Percentiles rank a stretch among this genome's conserved stretches.
Conservation (phyloP, 2,329 filamentous ascomycete species). For the Knoxdaviesia proteae region DNA sequence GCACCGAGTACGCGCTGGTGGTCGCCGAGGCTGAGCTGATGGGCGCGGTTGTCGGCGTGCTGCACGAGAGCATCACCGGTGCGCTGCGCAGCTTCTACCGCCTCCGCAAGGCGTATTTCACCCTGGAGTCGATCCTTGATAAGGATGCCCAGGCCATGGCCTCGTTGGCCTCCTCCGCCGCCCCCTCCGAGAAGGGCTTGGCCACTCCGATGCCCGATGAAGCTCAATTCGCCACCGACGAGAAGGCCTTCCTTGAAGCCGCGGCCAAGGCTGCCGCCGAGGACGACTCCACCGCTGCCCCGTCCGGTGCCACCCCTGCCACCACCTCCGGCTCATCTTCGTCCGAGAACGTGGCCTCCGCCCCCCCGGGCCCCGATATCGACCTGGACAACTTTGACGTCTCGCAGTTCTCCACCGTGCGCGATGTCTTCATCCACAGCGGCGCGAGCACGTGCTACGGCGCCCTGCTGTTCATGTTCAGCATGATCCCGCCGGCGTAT, state of each 20-base stretch:
- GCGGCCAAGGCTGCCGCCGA: no score
- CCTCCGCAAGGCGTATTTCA: slow-evolving; percentile 67
- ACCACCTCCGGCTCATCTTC: no score
- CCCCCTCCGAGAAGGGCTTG: no score
- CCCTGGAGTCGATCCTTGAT: slow-evolving; percentile 58
- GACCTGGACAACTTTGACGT: slow-evolving; percentile 1
- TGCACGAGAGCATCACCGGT: slow-evolving; percentile 85
- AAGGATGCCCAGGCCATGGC: slow-evolving; percentile 37
- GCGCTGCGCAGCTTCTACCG: slow-evolving; percentile 84
- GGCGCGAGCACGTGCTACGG: slow-evolving; percentile 82
- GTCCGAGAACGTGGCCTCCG: no score
- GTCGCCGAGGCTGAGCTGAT: slow-evolving; percentile 75
- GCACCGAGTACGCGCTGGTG: slow-evolving; percentile 70
- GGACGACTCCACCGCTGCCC: no score
- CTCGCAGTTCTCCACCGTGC: slow-evolving; percentile 32
- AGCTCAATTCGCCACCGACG: no score
- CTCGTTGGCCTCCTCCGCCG: no score
- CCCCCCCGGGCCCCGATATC: no score
- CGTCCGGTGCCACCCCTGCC: no score
- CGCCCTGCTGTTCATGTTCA: slow-evolving; percentile 63
- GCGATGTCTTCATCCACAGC: slow-evolving; percentile 80
- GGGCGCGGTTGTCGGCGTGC: slow-evolving; percentile 65
- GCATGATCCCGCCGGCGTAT: slow-evolving; percentile 79
- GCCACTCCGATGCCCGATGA: no score
- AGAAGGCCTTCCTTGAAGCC: no score